Evolutionary conservation across 2,329 filamentous ascomycete species (phyloP).

Genomic region (Dothistroma pini): DNA sequence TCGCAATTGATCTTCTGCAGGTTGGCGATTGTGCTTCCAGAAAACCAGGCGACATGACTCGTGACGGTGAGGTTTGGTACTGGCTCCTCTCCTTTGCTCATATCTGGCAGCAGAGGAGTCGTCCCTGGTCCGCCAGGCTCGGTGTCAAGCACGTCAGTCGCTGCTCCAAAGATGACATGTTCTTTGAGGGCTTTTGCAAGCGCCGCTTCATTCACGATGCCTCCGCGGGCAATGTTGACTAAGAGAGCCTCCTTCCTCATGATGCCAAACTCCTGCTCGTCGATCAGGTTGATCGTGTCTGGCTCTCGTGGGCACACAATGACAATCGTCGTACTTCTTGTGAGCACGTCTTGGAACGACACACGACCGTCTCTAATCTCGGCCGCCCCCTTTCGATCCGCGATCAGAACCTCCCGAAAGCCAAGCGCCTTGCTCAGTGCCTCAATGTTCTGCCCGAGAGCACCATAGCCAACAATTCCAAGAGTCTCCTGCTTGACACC

Average conservation of each 20-base stretch:
- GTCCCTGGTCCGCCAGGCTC: conserved; percentile 21
- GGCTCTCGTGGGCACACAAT: conserved; percentile 17
- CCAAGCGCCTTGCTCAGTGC: conserved; percentile 14
- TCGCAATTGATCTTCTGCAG: conserved; percentile 20
- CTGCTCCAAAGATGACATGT: conserved; percentile 20
- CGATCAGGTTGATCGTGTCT: conserved; percentile 21
- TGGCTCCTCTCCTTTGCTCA: conserved; percentile 19
- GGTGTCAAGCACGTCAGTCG: conserved; percentile 22
- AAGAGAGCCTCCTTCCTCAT: conserved; percentile 21
- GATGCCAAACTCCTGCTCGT: conserved; percentile 14
- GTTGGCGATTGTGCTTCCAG: conserved; percentile 17
- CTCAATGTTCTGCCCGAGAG: conserved; percentile 20
- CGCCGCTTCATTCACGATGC: conserved; percentile 23
- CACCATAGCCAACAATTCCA: conserved; percentile 22
- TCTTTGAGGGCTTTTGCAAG: conserved; percentile 21
- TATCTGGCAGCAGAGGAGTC: conserved; percentile 18
- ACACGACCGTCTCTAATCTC: conserved; percentile 11
- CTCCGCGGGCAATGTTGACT: conserved; percentile 20
- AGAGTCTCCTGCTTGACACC: conserved; percentile 21
- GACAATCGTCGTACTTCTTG: conserved; percentile 13
- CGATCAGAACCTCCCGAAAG: conserved; percentile 18
- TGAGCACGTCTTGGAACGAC: conserved; percentile 17
- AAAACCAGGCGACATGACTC: conserved; percentile 22
- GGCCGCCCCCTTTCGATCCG: conserved; percentile 15
- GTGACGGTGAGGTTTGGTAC: conserved; percentile 21